A percentile compares a stretch with the other conserved stretches of the same genome.
Conservation (phyloP, 768 basidiomycete genomes). For the Cyclocybe cylindracea region DNA sequence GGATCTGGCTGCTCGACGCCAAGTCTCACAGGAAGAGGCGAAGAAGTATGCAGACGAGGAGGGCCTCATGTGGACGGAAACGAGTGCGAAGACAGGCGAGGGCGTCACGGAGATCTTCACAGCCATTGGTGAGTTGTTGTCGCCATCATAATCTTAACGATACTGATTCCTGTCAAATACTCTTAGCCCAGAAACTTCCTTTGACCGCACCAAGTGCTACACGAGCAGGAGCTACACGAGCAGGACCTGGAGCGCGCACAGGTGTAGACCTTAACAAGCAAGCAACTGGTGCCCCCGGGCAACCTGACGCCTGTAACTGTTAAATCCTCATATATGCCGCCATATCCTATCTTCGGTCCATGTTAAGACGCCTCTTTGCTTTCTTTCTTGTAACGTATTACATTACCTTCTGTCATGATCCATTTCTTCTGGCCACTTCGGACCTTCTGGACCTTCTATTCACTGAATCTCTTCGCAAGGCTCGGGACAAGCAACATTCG, state of each 20-base stretch:
- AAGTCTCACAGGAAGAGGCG: conserved; percentile 85
- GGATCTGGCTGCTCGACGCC: conserved; percentile 82
- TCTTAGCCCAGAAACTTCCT: conserved; percentile 88
- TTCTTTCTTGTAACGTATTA: conserved; percentile 34
- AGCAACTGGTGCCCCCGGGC: conserved; percentile 41
- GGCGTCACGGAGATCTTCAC: conserved; percentile 87
- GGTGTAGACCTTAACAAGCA: conserved; percentile 86
- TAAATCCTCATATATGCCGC: conserved; percentile 31
- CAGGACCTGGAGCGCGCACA: conserved; percentile 53
- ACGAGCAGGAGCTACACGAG: conserved; percentile 52
- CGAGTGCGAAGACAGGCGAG: conserved; percentile 87
- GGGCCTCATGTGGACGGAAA: conserved; percentile 91
- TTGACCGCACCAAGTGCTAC: conserved; percentile 70
- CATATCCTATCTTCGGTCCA: conserved; percentile 8
- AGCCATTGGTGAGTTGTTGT: conserved; percentile 61
- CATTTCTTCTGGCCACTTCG: conserved; percentile 28
- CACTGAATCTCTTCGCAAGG: not conserved
- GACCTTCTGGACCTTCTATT: conserved; percentile 35
- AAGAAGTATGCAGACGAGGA: conserved; percentile 93
- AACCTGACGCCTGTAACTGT: conserved; percentile 78
- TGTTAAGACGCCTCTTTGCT: conserved; percentile 19
- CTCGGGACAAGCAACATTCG: not conserved
- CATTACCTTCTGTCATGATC: conserved; percentile 23
- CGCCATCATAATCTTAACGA: conserved; percentile 1
- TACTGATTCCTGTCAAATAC: conserved; percentile 11